Base-by-base conservation (phyloP, 257 asterid genomes). In the Przewalskia tangutica region DNA sequence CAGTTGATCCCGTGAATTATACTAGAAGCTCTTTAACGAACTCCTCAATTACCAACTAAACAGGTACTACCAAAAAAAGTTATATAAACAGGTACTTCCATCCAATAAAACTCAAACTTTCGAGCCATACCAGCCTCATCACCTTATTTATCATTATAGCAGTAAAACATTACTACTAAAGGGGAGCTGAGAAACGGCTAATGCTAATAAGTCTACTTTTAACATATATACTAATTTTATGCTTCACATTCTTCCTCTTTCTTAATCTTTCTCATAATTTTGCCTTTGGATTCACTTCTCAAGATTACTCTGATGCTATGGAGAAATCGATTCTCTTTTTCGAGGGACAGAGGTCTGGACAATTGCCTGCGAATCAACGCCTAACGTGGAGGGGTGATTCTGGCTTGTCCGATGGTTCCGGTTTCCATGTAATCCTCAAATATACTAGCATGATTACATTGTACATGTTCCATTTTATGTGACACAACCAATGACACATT, bases 291-390 rank as follows among this genome's bases (percentile, higher is more conserved):
- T 93, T 89, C 86, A 91, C 92, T 54, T 27, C 91, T 40, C 89
- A 85, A 64, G 92, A 93, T 54, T 94, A 94, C 42, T 63, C 89
- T 0, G 55, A 82, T 3, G 98, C 98, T 12, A 93, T 94, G 36
- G 85, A 87, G 6, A 94, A 93, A 85, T 93, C 95, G 0, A 90
- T 93, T 81, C 85, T 90, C 77, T 94, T 93, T 86, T 94, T 90
- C 40, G 92, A 94, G 87, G 98, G 94, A 1, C 98, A 94, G 89
- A 89, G 97, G 86, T 94, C 98, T 1, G 97, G 98, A 59, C 88
- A 68, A 71, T 81, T 94, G 17, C 97, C 98, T 0, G 13, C 90
- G 0, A 83, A 71, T 83, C 98, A 92, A 16, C 91, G 89, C 6
- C 87, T 87, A 38, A 54, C 60, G 2, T 94, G 97, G 98, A 88